Base-by-base conservation (phyloP, 1,284 basidiomycete species). In the Takashimella tepidaria region DNA sequence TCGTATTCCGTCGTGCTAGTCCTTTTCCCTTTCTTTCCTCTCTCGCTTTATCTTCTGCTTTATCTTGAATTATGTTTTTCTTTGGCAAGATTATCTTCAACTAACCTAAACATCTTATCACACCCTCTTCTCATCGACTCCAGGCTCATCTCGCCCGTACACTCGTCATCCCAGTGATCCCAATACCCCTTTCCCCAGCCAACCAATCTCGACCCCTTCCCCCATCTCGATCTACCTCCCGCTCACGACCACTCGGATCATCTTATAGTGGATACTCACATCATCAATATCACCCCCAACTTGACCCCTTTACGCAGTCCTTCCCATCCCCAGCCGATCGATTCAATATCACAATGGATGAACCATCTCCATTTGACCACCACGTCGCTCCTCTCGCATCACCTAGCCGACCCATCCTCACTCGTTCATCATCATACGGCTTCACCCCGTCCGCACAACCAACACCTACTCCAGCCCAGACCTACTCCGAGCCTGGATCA, bases 141-240 rank as follows among this genome's bases (percentile, higher is more conserved):
- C 41, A 56, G 53, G 58, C 54, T 1, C 31, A 52, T 22, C 55
- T 60, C 12, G 59, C 56, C 1, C 56, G 59, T 40, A 53, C 59
- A 5, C 53, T 60, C 16, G 51, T 55, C 8, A 46, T 56, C 13
- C 58, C 58, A 22, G 49, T 48, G 6, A 37, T 37, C 31, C 31
- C 31, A 37, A 37, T 37, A 37, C 31, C 31, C 31, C 31, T 37
- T 37, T 37, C 31, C 50, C 47, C n/a, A 52, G 46, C 19, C 55
- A 53, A 8, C 45, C 55, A 20, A 40, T 45, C 6, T 37, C 55
- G n/a, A n/a, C 24, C 25, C 45, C 41, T n/a, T 22, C 25, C 20
- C 37, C 44, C 21, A 8, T 37, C 31, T 16, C 31, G 40, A 41
- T 40, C 45, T 16, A 48, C 44, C 12, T 48, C 57, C 6, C 42